phyloP scores from a whole-genome alignment of 768 basidiomycete species.

The Plicaturopsis crispa region DNA sequence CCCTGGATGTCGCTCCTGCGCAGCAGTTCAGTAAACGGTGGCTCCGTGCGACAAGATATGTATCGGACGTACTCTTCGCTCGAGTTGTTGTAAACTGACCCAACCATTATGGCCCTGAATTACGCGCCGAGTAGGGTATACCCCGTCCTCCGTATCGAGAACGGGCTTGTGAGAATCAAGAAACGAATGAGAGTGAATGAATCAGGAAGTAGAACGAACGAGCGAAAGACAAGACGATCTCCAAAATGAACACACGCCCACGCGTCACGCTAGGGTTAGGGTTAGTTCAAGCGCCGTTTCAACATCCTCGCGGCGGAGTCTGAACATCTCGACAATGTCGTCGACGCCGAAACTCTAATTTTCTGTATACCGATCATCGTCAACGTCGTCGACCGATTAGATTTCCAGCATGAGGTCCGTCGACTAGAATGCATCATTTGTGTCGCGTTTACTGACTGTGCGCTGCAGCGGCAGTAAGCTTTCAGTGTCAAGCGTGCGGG shows the following conservation, averaged over 20 bases:
- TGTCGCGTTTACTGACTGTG: not conserved
- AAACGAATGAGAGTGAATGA: too few species aligned
- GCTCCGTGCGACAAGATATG: too few species aligned
- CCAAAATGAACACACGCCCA: too few species aligned
- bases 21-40: not conserved
- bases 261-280: too few species aligned
- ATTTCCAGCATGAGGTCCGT: not conserved
- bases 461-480: conserved; percentile 57
- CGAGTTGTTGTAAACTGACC: too few species aligned
- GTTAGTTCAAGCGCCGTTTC: not conserved
- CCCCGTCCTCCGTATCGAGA: too few species aligned
- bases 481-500: conserved; percentile 99
- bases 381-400: not conserved
- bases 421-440: not conserved
- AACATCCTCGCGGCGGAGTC: not conserved
- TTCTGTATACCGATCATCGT: not conserved
- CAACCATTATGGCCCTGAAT: too few species aligned
- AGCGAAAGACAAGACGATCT: too few species aligned
- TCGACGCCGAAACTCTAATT: not conserved
- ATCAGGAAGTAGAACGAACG: too few species aligned
- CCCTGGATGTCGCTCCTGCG: not conserved
- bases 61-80: not conserved
- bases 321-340: not conserved
- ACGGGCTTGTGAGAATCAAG: too few species aligned
- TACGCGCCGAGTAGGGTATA: too few species aligned